Conservation (phyloP, 176 grass and related monocot species). For the Oryza rufipogon region DNA sequence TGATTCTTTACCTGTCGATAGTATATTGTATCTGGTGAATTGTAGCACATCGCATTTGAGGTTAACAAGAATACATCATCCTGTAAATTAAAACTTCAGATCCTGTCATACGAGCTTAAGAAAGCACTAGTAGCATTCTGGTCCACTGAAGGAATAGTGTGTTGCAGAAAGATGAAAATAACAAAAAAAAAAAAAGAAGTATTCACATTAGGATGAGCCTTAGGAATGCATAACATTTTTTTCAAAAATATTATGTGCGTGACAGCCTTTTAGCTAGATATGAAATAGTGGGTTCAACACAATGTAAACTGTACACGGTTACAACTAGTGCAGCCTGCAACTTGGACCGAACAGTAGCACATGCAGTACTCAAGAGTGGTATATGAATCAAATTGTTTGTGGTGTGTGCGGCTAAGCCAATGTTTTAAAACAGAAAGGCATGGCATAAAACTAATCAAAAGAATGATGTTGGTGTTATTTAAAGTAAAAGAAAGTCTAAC, state of each 20-base stretch:
- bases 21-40: slow-evolving; percentile 91
- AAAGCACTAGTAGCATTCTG: slow-evolving; percentile 21
- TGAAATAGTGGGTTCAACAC: neutral
- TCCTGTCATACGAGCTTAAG: slow-evolving; percentile 19
- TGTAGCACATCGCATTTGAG: slow-evolving; percentile 95
- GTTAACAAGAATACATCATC: slow-evolving; percentile 85
- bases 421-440: slow-evolving; percentile 7
- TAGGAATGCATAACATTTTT: neutral
- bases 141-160: neutral
- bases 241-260: neutral
- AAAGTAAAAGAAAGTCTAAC: neutral
- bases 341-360: slow-evolving; percentile 11
- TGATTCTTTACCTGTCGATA: slow-evolving; percentile 73
- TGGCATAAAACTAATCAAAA: neutral
- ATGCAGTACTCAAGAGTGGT: neutral
- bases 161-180: slow-evolving; percentile 23
- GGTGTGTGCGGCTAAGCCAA: neutral
- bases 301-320: neutral
- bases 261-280: neutral
- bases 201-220: neutral
- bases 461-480: neutral
- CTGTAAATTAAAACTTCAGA: slow-evolving; percentile 57
- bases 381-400: neutral
- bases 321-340: neutral
- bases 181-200: neutral